A percentile compares a stretch with the other conserved stretches of the same genome.
Conservation (phyloP, 495 filamentous ascomycete species). For the Podospora pseudocomata region DNA sequence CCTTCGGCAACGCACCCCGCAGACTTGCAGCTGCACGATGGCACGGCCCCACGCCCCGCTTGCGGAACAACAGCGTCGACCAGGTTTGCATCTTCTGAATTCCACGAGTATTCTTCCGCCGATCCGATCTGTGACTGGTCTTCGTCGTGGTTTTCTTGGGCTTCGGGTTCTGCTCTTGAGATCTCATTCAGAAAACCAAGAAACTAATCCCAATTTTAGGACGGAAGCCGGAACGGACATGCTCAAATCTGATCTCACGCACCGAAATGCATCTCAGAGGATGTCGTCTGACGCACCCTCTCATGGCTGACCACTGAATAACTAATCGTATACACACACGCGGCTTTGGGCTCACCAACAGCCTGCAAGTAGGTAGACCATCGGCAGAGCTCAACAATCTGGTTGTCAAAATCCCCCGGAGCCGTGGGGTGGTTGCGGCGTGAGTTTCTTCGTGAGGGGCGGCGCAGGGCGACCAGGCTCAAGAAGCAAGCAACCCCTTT, state of each 20-base stretch:
- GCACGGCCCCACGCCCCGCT: background rate
- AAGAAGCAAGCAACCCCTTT: background rate
- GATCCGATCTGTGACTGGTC: background rate
- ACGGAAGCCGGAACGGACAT: background rate
- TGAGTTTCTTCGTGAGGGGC: background rate
- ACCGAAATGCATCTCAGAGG: background rate
- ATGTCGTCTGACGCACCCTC: background rate
- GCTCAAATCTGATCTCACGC: background rate
- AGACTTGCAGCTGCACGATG: conserved; percentile 6
- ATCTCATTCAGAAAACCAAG: background rate
- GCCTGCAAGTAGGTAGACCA: background rate
- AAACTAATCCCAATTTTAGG: background rate
- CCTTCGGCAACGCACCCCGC: conserved; percentile 13
- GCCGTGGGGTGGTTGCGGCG: background rate
- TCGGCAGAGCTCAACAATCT: background rate
- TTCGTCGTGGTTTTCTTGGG: background rate
- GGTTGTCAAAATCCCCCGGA: background rate
- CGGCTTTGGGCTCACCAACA: background rate
- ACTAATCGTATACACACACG: background rate
- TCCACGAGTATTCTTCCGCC: background rate
- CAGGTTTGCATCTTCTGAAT: background rate
- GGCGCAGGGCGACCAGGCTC: background rate
- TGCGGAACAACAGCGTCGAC: background rate
- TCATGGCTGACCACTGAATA: background rate
- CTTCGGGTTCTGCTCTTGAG: background rate